Percentiles rank a stretch among this genome's conserved stretches.
Evolutionary conservation across 2,329 filamentous ascomycete genomes (phyloP).

Genomic region (Triangularia verruculosa): DNA sequence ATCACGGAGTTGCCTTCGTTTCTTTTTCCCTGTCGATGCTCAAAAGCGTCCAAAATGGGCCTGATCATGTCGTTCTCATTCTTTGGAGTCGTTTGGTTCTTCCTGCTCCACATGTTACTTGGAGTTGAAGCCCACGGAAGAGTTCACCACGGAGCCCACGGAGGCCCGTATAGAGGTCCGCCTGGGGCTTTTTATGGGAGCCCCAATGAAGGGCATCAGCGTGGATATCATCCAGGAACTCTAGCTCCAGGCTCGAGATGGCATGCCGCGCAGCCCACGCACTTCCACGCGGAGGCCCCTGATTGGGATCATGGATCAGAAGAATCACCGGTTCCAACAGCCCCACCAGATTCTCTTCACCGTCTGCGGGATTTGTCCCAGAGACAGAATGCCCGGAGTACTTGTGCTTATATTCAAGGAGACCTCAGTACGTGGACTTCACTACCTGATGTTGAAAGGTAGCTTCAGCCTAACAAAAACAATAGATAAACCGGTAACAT

Average conservation of each 20-base stretch:
- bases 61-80: neutral
- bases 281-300: neutral
- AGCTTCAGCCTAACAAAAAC: neutral
- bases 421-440: neutral
- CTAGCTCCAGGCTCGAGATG: neutral
- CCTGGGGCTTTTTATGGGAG: no score
- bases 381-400: neutral
- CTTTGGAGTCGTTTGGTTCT: neutral
- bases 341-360: neutral
- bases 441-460: neutral
- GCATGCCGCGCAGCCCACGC: neutral
- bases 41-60: neutral
- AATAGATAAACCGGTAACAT: neutral
- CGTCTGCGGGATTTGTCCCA: neutral
- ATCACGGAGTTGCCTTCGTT: no score
- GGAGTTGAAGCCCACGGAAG: neutral
- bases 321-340: neutral
- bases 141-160: neutral
- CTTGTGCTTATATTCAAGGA: neutral
- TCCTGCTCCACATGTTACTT: neutral
- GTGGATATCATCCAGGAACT: no score
- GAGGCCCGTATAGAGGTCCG: neutral
- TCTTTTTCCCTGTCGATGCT: no score
- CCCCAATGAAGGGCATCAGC: no score
- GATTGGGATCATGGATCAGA: neutral